A percentile compares a stretch with the other conserved stretches of the same genome.
Evolutionary conservation across 176 grass and related monocot species (phyloP).

Genomic region (Juncus effusus): DNA sequence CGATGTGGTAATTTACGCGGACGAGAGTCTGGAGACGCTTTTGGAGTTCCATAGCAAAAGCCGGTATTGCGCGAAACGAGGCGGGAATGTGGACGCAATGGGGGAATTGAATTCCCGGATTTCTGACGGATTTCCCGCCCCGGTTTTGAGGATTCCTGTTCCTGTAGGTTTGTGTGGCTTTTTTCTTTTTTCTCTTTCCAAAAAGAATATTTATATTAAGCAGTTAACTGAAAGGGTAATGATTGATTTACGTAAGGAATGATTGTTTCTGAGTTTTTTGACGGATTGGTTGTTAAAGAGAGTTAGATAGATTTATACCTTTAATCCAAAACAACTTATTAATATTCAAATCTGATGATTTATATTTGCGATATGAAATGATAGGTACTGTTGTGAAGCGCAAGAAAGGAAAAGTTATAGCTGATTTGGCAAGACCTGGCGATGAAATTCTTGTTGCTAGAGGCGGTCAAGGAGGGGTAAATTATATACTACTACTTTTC

Average conservation of each 20-base stretch:
- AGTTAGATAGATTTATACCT: slow-evolving; percentile 4
- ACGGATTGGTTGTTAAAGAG: not conserved
- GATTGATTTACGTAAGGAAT: not conserved
- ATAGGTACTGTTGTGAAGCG: slow-evolving; percentile 84
- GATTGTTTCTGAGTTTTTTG: not conserved
- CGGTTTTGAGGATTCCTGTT: slow-evolving; percentile 71
- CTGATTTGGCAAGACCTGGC: slow-evolving; percentile 76
- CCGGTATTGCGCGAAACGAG: slow-evolving; percentile 67
- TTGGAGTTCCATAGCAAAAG: slow-evolving; percentile 76
- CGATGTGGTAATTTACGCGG: slow-evolving; percentile 77
- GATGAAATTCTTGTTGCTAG: slow-evolving; percentile 89
- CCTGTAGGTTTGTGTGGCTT: slow-evolving; percentile 72
- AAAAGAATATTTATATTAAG: not conserved
- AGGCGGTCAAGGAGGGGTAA: slow-evolving; percentile 90
- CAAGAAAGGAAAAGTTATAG: slow-evolving; percentile 77
- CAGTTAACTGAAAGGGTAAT: not conserved
- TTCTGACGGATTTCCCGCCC: slow-evolving; percentile 61
- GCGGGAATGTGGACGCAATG: slow-evolving; percentile 75
- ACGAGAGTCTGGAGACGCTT: slow-evolving; percentile 62
- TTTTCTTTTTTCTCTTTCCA: not conserved
- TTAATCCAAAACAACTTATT: not conserved
- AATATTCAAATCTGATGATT: not conserved
- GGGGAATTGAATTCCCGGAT: slow-evolving; percentile 67
- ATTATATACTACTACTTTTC: slow-evolving; percentile 21
- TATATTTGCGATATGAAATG: slow-evolving; percentile 11